phyloP scores from a whole-genome alignment of 805 yeast species.

The Torulaspora franciscae region DNA sequence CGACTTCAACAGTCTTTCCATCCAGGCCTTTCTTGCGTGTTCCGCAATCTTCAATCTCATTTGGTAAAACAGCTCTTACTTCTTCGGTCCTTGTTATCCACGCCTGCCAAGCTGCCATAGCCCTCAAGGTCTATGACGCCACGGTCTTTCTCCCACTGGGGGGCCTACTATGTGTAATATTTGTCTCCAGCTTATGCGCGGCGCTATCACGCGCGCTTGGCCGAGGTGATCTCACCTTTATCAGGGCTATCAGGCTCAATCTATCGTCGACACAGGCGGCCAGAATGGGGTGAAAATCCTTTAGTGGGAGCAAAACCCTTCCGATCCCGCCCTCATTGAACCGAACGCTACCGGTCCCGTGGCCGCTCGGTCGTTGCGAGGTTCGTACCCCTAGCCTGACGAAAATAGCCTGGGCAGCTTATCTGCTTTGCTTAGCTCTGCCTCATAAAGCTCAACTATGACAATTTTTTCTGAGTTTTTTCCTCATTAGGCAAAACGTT shows the following conservation, averaged over 20 bases:
- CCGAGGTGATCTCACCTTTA: not conserved
- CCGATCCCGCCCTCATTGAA: not conserved
- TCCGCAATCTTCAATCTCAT: too few relatives aligned
- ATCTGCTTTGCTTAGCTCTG: constrained; percentile 2
- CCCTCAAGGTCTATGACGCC: too few relatives aligned
- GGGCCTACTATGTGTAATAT: too few relatives aligned
- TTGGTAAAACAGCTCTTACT: too few relatives aligned
- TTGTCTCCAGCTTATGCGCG: not conserved
- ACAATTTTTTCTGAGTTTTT: constrained; percentile 2
- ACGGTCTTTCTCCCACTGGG: too few relatives aligned
- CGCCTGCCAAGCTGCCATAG: too few relatives aligned
- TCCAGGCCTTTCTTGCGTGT: too few relatives aligned
- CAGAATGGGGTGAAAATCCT: not conserved
- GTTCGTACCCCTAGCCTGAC: not conserved
- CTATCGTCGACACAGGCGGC: not conserved
- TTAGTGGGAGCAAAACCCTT: not conserved
- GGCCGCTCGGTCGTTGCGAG: not conserved
- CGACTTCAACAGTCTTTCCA: too few relatives aligned
- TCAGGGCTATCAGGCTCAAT: not conserved
- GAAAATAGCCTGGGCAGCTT: constrained; percentile 1
- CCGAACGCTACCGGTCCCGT: not conserved
- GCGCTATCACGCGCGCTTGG: not conserved
- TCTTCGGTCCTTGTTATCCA: too few relatives aligned
- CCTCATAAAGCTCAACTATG: constrained; percentile 1
- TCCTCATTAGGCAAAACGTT: constrained; percentile 9